Evolutionary conservation across 2,329 filamentous ascomycete genomes (phyloP).

Genomic region (Talaromyces sp.): DNA sequence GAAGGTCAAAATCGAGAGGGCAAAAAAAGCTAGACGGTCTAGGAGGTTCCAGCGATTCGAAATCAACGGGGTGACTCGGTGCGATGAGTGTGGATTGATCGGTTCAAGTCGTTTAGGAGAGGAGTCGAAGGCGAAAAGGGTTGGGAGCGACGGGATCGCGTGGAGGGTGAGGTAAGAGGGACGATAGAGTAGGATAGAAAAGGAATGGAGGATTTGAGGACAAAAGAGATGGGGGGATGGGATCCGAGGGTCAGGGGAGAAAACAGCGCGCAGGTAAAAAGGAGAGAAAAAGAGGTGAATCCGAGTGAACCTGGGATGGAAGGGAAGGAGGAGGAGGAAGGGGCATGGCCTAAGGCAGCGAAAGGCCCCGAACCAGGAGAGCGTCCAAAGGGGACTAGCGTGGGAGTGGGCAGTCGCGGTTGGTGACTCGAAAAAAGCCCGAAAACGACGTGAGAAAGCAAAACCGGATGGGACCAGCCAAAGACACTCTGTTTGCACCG

Average conservation of each 20-base stretch:
- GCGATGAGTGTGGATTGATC: slow-evolving; percentile 16
- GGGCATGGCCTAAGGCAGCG: slow-evolving; percentile 27
- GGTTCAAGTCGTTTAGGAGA: neutral
- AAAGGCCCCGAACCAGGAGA: slow-evolving; percentile 22
- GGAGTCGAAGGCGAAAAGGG: slow-evolving; percentile 18
- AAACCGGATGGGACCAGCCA: neutral
- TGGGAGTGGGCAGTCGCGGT: slow-evolving; percentile 1
- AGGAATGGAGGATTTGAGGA: slow-evolving; percentile 8
- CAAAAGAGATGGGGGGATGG: slow-evolving; percentile 14
- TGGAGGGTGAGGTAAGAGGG: slow-evolving; percentile 8
- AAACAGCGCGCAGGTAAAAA: slow-evolving; percentile 24
- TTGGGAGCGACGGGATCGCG: slow-evolving; percentile 22
- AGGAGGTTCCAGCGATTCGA: slow-evolving; percentile 17
- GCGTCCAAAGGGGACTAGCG: slow-evolving; percentile 23
- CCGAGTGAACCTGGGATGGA: slow-evolving; percentile 15
- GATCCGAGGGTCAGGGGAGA: slow-evolving; percentile 17
- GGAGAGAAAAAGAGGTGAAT: slow-evolving; percentile 29
- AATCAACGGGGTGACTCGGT: neutral
- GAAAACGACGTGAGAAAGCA: slow-evolving; percentile 11
- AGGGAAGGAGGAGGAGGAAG: slow-evolving; percentile 27
- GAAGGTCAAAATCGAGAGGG: slow-evolving; percentile 7
- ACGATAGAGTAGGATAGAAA: slow-evolving; percentile 2
- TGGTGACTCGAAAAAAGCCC: slow-evolving; percentile 10
- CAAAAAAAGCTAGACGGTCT: neutral
- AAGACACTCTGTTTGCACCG: neutral